Conservation (phyloP, 805 yeast species). For the Starmerella potacharoeniae region DNA sequence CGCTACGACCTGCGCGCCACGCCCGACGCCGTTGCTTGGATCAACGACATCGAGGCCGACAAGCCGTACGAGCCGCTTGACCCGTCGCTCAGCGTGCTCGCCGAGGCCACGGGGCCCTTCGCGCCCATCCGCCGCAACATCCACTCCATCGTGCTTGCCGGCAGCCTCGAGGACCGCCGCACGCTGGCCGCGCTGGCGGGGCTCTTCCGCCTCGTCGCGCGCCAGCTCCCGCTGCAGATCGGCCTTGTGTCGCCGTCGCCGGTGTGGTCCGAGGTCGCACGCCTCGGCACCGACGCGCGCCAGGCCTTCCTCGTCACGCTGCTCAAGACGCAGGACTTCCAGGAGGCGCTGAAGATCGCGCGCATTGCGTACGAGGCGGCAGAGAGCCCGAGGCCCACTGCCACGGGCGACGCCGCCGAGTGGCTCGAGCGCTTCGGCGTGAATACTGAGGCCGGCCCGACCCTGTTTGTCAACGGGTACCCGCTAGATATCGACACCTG, state of each 20-base stretch:
- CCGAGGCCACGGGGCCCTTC: constrained; percentile 44
- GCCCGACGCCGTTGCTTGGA: constrained; percentile 42
- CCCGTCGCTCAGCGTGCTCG: constrained; percentile 35
- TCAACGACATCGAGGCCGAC: constrained; percentile 69
- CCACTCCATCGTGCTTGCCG: constrained; percentile 58
- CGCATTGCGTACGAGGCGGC: constrained; percentile 13
- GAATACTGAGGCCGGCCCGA: constrained; percentile 34
- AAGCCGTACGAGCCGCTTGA: constrained; percentile 35
- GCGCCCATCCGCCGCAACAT: constrained; percentile 65
- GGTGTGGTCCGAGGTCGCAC: constrained; percentile 19
- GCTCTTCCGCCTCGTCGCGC: constrained; percentile 27
- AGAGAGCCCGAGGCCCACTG: neutral
- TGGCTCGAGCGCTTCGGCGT: constrained; percentile 32
- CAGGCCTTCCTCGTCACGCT: constrained; percentile 16
- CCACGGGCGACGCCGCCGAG: constrained; percentile 1
- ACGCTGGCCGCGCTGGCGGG: constrained; percentile 41
- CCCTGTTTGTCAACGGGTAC: constrained; percentile 58
- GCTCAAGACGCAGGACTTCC: constrained; percentile 8
- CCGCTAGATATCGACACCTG: constrained; percentile 17
- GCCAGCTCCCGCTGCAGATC: constrained; percentile 62
- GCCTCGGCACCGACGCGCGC: constrained; percentile 18
- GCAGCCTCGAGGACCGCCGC: constrained; percentile 45
- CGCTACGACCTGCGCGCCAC: constrained; percentile 29
- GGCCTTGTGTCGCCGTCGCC: constrained; percentile 61
- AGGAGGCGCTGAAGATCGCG: constrained; percentile 13